phyloP scores from a whole-genome alignment of 192 early-diverging fungal species.

The Pilobolus umbonatus region DNA sequence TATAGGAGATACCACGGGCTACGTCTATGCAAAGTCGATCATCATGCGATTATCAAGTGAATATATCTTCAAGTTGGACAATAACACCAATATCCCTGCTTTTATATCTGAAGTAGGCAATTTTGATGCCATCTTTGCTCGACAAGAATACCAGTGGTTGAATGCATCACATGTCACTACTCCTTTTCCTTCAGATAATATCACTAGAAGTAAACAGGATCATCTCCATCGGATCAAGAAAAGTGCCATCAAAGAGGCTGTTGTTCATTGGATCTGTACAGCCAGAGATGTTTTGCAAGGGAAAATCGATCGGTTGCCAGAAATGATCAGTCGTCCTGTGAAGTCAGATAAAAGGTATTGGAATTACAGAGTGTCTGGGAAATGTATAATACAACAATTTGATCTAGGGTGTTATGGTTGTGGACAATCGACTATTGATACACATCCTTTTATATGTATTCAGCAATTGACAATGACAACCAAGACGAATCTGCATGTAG shows the following conservation, averaged over 20 bases:
- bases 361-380: neutral
- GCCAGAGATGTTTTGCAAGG: neutral
- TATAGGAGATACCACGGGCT: neutral
- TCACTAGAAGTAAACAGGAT: neutral
- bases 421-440: no score
- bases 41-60: constrained; percentile 1
- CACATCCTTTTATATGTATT: no score
- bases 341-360: neutral
- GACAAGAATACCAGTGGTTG: constrained; percentile 5
- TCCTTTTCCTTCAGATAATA: no score
- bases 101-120: neutral
- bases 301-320: neutral
- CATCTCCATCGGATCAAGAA: neutral
- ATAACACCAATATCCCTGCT: neutral
- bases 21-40: neutral
- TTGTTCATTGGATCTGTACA: neutral
- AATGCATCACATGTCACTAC: no score
- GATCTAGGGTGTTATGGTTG: neutral
- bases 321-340: neutral
- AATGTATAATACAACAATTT: neutral
- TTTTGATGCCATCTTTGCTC: constrained; percentile 1
- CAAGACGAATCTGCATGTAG: no score
- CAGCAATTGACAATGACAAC: no score
- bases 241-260: no score
- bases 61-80: neutral